phyloP scores from a whole-genome alignment of 805 yeast species.

The Candida railenensis region DNA sequence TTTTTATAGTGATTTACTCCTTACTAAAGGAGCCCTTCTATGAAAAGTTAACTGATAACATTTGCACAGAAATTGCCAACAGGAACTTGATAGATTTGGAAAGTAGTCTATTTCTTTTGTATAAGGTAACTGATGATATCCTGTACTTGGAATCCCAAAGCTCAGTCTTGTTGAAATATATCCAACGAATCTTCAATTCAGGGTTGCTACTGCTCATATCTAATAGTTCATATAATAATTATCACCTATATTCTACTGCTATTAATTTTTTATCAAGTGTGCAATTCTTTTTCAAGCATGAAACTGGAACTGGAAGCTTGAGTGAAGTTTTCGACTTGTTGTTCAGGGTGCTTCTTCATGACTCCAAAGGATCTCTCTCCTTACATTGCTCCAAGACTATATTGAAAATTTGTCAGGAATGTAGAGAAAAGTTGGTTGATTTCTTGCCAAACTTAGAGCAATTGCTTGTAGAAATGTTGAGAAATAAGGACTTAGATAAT shows the following conservation, averaged over 20 bases:
- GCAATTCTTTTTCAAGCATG: conserved; percentile 55
- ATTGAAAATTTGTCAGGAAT: conserved; percentile 54
- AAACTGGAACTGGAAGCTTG: conserved; percentile 44
- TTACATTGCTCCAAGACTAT: conserved; percentile 51
- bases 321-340: conserved; percentile 55
- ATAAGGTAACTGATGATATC: conserved; percentile 53
- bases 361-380: conserved; percentile 27
- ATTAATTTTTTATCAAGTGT: conserved; percentile 59
- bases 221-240: conserved; percentile 5
- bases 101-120: conserved; percentile 58
- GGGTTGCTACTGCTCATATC: conserved; percentile 20
- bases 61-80: conserved; percentile 18
- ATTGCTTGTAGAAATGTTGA: conserved; percentile 47
- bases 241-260: conserved; percentile 37
- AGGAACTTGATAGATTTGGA: conserved; percentile 47
- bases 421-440: conserved; percentile 40
- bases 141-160: conserved; percentile 33
- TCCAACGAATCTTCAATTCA: conserved; percentile 21
- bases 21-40: conserved; percentile 56
- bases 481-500: conserved; percentile 35
- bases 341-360: conserved; percentile 39
- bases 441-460: conserved; percentile 50
- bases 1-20: conserved; percentile 70
- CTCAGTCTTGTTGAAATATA: conserved; percentile 21
- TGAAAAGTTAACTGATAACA: conserved; percentile 37